These are phyloP conservation scores for Hamamelis virginiana DNA, from an alignment of 164 flowering plant species.

Conservation along the genomic window DNA sequence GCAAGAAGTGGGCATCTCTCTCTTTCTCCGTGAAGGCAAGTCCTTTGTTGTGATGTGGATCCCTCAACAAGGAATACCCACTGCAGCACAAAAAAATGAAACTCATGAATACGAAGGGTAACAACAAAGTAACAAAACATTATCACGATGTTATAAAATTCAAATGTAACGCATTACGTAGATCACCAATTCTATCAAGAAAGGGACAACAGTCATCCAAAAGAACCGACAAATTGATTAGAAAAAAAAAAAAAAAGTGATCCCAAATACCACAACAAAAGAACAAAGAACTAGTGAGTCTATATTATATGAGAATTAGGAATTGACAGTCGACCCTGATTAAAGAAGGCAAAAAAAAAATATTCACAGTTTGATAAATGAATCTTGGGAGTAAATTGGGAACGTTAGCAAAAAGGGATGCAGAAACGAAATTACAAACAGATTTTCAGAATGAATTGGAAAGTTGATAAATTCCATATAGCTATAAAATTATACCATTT, in stretches of 20 bases:
- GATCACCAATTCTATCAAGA: not conserved
- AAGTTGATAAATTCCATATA: not conserved
- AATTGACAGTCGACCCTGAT: not conserved
- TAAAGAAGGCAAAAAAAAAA: not conserved
- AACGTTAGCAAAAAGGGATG: not conserved
- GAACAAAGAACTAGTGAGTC: not conserved
- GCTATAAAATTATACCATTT: not conserved
- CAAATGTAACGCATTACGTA: not conserved
- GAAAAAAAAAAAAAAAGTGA: not conserved
- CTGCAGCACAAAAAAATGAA: slow-evolving; percentile 6
- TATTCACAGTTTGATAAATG: not conserved
- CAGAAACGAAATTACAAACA: not conserved
- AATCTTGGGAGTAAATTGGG: not conserved
- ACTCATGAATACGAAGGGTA: not conserved
- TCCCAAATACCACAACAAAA: not conserved
- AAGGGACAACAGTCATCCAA: not conserved
- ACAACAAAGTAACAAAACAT: not conserved
- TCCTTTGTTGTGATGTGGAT: slow-evolving; percentile 26
- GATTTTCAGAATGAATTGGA: not conserved
- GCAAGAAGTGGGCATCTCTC: slow-evolving; percentile 23
- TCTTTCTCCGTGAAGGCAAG: slow-evolving; percentile 24
- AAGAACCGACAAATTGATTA: not conserved
- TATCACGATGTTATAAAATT: not conserved
- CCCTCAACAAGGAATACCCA: slow-evolving; percentile 24
- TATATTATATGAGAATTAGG: not conserved